phyloP scores from a whole-genome alignment of 208 protist genomes.

The Wallacemonas sp. region DNA sequence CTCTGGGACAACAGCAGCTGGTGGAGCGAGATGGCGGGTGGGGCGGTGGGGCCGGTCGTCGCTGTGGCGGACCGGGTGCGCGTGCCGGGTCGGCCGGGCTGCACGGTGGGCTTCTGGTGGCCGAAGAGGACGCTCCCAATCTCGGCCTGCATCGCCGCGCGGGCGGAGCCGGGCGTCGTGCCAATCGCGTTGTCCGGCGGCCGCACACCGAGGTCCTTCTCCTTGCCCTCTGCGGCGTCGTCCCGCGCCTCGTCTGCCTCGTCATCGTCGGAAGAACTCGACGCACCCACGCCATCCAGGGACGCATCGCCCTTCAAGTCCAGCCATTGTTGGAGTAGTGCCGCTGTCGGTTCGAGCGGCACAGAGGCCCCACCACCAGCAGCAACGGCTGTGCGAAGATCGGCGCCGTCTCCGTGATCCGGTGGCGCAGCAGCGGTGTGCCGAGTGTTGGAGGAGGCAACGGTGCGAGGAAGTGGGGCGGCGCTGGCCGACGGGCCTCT shows the following conservation, averaged over 20 bases:
- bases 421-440: no score
- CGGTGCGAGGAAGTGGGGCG: background rate
- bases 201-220: background rate
- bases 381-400: background rate
- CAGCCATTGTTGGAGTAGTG: conserved; percentile 8
- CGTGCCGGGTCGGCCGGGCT: background rate
- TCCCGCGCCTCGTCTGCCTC: conserved; percentile 17
- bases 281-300: background rate
- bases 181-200: background rate
- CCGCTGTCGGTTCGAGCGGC: background rate
- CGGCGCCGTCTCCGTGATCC: no score
- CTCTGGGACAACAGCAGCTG: conserved; percentile 43
- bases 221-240: background rate
- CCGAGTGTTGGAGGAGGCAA: no score
- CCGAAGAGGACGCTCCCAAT: conserved; percentile 10
- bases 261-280: conserved; percentile 13
- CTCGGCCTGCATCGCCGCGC: conserved; percentile 13
- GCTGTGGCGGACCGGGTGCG: background rate
- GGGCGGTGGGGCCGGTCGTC: background rate
- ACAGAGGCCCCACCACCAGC: background rate
- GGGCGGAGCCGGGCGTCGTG: conserved; percentile 8
- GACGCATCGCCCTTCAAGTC: background rate
- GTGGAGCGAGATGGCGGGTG: conserved; percentile 28
- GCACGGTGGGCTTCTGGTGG: background rate
- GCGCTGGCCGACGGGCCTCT: background rate